A percentile compares a stretch with the other conserved stretches of the same genome.
Conservation (phyloP, 768 basidiomycete genomes). For the Xanthoconium stramineum region DNA sequence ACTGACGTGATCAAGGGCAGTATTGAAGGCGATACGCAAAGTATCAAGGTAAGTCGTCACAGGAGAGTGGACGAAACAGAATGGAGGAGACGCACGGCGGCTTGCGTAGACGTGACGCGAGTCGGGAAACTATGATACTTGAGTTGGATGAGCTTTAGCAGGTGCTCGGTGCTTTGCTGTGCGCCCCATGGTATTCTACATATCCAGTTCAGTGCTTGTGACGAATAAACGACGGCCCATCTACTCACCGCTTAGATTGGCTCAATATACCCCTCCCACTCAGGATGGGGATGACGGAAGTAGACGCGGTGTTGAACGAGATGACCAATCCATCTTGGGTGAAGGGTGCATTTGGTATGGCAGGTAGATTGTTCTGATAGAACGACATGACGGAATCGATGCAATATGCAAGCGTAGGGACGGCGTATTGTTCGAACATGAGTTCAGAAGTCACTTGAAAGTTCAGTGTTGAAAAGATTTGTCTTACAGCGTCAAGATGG, state of each 20-base stretch:
- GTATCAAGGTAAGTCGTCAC: background rate
- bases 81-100: constrained; percentile 53
- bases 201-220: background rate
- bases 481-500: background rate
- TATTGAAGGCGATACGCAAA: background rate
- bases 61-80: background rate
- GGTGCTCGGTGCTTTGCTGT: constrained; percentile 84
- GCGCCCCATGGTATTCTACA: constrained; percentile 93
- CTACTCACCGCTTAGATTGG: constrained; percentile 75
- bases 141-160: constrained; percentile 89
- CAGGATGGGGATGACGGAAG: constrained; percentile 86
- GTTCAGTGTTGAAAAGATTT: background rate
- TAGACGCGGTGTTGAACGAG: constrained; percentile 90
- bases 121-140: constrained; percentile 94
- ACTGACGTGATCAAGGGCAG: constrained; percentile 44
- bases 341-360: constrained; percentile 35
- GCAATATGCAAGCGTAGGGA: constrained; percentile 82
- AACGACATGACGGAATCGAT: constrained; percentile 93
- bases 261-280: constrained; percentile 79
- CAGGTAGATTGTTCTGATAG: constrained; percentile 67
- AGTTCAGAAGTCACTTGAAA: constrained; percentile 87
- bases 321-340: constrained; percentile 76
- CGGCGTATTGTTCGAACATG: constrained; percentile 90
- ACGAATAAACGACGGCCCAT: background rate
- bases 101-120: constrained; percentile 71